Evolutionary conservation across 2,329 filamentous ascomycete genomes (phyloP).

Genomic region (Cryphonectria radicalis): DNA sequence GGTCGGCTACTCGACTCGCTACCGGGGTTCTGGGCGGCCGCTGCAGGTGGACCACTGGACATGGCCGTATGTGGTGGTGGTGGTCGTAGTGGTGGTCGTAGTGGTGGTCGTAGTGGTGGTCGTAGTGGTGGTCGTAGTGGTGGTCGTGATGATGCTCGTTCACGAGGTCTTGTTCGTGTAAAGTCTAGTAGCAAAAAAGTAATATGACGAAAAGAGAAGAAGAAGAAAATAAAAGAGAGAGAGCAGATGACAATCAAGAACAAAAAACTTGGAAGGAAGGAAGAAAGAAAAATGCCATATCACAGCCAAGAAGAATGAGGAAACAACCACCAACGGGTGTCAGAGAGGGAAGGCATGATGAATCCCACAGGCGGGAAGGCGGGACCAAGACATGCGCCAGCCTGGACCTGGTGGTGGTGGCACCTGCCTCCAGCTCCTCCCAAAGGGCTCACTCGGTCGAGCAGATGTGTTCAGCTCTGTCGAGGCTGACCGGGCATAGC

Average conservation of each 20-base stretch:
- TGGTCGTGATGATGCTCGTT: background rate
- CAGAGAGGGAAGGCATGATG: slow-evolving; percentile 10
- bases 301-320: background rate
- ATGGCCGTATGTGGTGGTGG: background rate
- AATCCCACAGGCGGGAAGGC: background rate
- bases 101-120: too few relatives aligned
- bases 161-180: slow-evolving; percentile 31
- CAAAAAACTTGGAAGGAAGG: too few relatives aligned
- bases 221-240: background rate
- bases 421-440: too few relatives aligned
- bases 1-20: slow-evolving; percentile 2
- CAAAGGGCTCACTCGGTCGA: background rate
- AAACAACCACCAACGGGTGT: background rate
- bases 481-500: slow-evolving; percentile 1
- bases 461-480: slow-evolving; percentile 7
- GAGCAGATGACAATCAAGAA: background rate
- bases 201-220: background rate
- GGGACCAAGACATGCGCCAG: background rate
- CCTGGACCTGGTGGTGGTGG: too few relatives aligned
- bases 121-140: too few relatives aligned
- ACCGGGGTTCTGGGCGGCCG: slow-evolving; percentile 7
- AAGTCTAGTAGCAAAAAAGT: background rate
- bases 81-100: background rate
- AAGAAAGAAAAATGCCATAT: background rate
- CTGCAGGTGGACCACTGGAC: slow-evolving; percentile 4